phyloP scores from a whole-genome alignment of 2,329 filamentous ascomycete species.

The Microascus cirrosus region DNA sequence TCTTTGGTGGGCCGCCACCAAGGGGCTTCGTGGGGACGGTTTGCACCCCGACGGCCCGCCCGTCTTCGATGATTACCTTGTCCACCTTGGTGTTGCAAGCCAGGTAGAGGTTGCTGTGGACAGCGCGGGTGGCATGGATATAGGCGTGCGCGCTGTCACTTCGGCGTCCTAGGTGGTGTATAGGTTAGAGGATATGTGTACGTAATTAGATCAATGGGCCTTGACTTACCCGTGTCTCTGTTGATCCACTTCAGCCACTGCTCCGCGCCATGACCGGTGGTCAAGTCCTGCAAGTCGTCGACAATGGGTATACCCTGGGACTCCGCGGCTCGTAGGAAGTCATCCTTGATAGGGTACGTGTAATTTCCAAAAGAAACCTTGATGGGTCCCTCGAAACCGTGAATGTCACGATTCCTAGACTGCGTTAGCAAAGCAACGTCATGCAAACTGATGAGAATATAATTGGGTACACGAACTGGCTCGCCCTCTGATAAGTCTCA shows the following conservation, averaged over 20 bases:
- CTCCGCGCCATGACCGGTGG: constrained; percentile 59
- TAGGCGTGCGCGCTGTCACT: constrained; percentile 71
- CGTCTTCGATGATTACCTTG: constrained; percentile 64
- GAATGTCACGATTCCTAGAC: constrained; percentile 38
- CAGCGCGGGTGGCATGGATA: constrained; percentile 62
- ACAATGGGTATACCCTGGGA: constrained; percentile 63
- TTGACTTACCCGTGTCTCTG: constrained; percentile 32
- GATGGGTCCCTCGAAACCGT: constrained; percentile 71
- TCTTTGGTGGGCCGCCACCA: constrained; percentile 37
- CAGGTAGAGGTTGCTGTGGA: constrained; percentile 60
- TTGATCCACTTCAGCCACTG: constrained; percentile 87
- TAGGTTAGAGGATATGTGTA: neutral
- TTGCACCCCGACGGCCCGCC: constrained; percentile 59
- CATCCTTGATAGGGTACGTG: constrained; percentile 71
- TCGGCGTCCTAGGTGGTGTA: constrained; percentile 41
- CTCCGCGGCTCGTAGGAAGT: constrained; percentile 63
- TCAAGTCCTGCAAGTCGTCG: constrained; percentile 65
- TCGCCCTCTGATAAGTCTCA: constrained; percentile 62
- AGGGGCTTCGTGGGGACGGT: constrained; percentile 62
- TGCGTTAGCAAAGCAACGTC: neutral
- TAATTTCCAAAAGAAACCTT: constrained; percentile 76
- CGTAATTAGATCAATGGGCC: neutral
- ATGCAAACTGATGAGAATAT: neutral
- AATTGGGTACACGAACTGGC: constrained; percentile 22
- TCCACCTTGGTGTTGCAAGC: constrained; percentile 69